Percentiles rank a stretch among this genome's conserved stretches.
phyloP scores from a whole-genome alignment of 495 filamentous ascomycete genomes.

The Bryoglossum gracile region DNA sequence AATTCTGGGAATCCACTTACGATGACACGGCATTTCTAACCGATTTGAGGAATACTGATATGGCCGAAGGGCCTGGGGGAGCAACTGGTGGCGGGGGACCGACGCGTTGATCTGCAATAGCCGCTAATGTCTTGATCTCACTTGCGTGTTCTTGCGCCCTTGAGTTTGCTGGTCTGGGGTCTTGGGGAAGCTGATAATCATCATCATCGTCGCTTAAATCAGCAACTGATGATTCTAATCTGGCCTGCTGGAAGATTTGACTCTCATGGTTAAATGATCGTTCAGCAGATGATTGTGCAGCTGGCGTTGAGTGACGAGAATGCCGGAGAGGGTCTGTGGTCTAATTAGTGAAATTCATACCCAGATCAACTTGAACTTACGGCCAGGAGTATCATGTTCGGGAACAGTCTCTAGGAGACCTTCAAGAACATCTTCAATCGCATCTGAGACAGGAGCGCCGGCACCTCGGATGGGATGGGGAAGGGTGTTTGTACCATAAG shows the following conservation, averaged over 20 bases:
- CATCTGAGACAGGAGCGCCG: not conserved
- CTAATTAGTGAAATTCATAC: not conserved
- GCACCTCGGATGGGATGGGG: not conserved
- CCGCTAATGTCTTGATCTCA: not conserved
- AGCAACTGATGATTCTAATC: slow-evolving; percentile 16
- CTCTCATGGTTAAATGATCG: slow-evolving; percentile 30
- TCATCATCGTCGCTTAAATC: not conserved
- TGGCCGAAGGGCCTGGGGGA: no score
- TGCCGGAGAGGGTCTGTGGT: not conserved
- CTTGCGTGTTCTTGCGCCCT: not conserved
- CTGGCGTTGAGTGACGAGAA: not conserved
- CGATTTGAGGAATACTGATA: no score
- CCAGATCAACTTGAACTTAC: not conserved
- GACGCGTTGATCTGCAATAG: no score
- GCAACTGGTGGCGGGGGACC: no score
- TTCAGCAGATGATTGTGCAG: not conserved
- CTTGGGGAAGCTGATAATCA: not conserved
- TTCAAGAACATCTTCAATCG: slow-evolving; percentile 5
- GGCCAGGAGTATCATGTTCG: not conserved
- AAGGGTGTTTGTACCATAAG: slow-evolving; percentile 22
- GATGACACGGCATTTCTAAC: no score
- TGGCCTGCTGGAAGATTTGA: slow-evolving; percentile 27
- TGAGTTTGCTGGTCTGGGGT: no score
- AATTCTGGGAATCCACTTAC: no score
- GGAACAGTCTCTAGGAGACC: slow-evolving; percentile 10